Evolutionary conservation across 2,329 filamentous ascomycete genomes (phyloP), one percentile per base, ranked within the genome.

Genomic region (Verticillium zaregamsianum): DNA sequence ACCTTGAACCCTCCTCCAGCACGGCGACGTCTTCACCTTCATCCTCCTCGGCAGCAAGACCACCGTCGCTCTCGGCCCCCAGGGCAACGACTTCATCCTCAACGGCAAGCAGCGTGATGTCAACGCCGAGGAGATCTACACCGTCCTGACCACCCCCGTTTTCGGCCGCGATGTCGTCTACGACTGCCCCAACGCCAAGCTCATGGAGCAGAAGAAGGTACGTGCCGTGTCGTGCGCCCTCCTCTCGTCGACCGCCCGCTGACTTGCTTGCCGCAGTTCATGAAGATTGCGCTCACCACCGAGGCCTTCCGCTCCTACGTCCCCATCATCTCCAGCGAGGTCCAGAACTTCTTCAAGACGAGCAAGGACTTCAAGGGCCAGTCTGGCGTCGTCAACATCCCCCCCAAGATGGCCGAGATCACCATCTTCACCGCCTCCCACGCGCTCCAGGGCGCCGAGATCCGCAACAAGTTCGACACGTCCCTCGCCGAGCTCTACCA

Each of bases 171-270:
- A 93, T 77, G 92, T 96, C 31, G 91, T 96, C 60, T 96, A 96
- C 73, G 92, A 96, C 74, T 95, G 92, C 77, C 91, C 92, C 52
- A 96, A 96, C 74, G 83, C 91, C 62, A 96, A 96, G 78, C 85
- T 96, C 72, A 96, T 96, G 92, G 92, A 96, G 79, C 92, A 96
- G 82, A 96, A 96, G 82, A 95, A 94, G 86, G 91, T 93, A 74
- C 65, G 37, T n/a, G 37, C 33, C 12, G n/a, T 9, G n/a, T 58
- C 23, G 54, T 45, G 45, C 31, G 17, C 23, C 28, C 25, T 35
- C 23, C 20, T 25, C 20, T 12, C 62, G 23, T 54, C 35, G 15
- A 54, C 17, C 33, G 12, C n/a, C 9, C 54, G 28, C 67, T 70
- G 58, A 73, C 62, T 55, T 15, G 15, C 35, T 33, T 56, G 28